Percentiles rank a stretch among this genome's conserved stretches.
Conservation (phyloP, 495 filamentous ascomycete genomes). For the Antarctomyces pellizariae region DNA sequence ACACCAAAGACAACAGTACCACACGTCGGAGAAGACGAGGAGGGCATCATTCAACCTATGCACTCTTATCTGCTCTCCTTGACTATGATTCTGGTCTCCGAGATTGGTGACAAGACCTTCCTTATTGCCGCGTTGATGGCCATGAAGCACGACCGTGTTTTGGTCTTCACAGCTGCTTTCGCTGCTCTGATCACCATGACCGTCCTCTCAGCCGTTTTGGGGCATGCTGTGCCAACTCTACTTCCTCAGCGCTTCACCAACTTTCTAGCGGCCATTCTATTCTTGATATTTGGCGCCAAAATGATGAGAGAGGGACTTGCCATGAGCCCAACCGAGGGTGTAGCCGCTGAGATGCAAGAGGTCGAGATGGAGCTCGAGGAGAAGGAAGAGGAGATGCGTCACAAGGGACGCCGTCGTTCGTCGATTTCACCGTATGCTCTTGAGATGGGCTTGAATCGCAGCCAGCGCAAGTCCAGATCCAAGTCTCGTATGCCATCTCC, state of each 20-base stretch:
- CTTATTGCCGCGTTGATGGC: conserved; percentile 94
- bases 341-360: conserved; percentile 87
- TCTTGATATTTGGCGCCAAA: conserved; percentile 70
- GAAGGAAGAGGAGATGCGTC: conserved; percentile 52
- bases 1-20: conserved; percentile 20
- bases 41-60: conserved; percentile 54
- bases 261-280: conserved; percentile 61
- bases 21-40: conserved; percentile 19
- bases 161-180: conserved; percentile 91
- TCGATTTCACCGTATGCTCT: conserved; percentile 37
- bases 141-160: conserved; percentile 83
- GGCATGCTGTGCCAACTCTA: conserved; percentile 77
- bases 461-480: conserved; percentile 29
- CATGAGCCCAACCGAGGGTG: conserved; percentile 74
- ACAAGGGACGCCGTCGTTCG: conserved; percentile 27
- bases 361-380: conserved; percentile 89
- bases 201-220: conserved; percentile 82
- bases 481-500: conserved; percentile 35
- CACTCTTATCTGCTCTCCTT: conserved; percentile 85
- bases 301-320: conserved; percentile 71
- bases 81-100: conserved; percentile 94
- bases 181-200: conserved; percentile 83
- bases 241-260: conserved; percentile 77
- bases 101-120: conserved; percentile 97
- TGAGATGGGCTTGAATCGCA: conserved; percentile 32